These are phyloP conservation scores for Oryza coarctata DNA, from an alignment of 176 grass and related monocot species.

Conservation along the genomic window DNA sequence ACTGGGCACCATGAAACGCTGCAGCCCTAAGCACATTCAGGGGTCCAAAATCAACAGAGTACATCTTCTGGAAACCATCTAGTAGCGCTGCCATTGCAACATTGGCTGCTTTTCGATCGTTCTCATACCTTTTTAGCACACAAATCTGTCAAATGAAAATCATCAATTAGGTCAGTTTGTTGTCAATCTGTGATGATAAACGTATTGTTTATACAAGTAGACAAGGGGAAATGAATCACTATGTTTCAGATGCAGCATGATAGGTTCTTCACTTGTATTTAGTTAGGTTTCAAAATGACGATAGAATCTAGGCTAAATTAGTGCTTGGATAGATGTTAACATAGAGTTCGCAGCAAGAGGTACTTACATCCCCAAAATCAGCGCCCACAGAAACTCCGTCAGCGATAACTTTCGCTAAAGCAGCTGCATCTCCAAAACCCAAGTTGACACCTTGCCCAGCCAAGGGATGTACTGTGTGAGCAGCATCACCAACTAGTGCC, in stretches of 20 bases:
- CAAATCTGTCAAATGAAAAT: slow-evolving; percentile 41
- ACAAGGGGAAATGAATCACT: not conserved
- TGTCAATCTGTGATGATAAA: too few relatives aligned
- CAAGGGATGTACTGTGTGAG: slow-evolving; percentile 87
- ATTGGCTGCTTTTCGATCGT: slow-evolving; percentile 65
- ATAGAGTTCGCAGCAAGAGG: not conserved
- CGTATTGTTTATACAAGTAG: too few relatives aligned
- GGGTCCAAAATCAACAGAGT: slow-evolving; percentile 79
- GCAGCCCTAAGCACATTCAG: slow-evolving; percentile 76
- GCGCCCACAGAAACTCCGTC: slow-evolving; percentile 67
- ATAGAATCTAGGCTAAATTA: not conserved
- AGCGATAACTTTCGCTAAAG: slow-evolving; percentile 70
- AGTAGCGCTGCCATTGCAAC: slow-evolving; percentile 76
- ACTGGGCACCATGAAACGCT: slow-evolving; percentile 82
- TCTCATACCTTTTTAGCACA: slow-evolving; percentile 74
- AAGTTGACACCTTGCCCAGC: slow-evolving; percentile 96
- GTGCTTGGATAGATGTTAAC: not conserved
- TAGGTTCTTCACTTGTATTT: not conserved
- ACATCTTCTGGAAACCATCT: slow-evolving; percentile 91
- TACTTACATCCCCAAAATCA: slow-evolving; percentile 70
- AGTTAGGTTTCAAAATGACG: not conserved
- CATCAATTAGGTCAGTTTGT: not conserved
- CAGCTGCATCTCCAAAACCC: slow-evolving; percentile 78
- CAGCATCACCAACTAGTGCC: slow-evolving; percentile 83
- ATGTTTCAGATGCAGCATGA: not conserved